Evolutionary conservation across 2,329 filamentous ascomycete genomes (phyloP).

Genomic region (Dactylonectria estremocensis): DNA sequence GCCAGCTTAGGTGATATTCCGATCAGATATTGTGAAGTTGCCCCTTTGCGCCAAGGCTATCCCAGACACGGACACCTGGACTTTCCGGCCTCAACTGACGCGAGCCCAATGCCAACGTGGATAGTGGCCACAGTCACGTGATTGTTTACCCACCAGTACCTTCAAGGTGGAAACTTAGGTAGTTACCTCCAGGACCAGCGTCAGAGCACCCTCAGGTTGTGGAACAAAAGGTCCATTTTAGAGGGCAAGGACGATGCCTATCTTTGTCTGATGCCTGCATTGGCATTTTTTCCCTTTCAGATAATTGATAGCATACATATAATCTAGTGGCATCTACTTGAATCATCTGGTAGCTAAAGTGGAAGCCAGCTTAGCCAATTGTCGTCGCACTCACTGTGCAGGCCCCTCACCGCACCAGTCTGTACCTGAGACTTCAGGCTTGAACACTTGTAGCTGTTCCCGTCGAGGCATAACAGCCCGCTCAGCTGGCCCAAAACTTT

Average conservation of each 20-base stretch:
- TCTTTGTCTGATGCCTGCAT: background rate
- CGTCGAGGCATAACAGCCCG: conserved; percentile 36
- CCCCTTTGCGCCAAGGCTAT: conserved; percentile 47
- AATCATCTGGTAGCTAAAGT: background rate
- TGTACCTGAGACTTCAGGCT: conserved; percentile 56
- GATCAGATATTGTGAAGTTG: conserved; percentile 37
- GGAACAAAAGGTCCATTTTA: background rate
- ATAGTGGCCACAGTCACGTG: conserved; percentile 27
- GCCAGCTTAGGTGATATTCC: conserved; percentile 29
- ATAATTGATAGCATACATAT: background rate
- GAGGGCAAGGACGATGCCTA: too few relatives aligned
- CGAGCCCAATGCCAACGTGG: conserved; percentile 43
- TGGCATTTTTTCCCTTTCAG: background rate
- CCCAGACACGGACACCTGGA: conserved; percentile 52
- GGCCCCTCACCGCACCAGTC: conserved; percentile 15
- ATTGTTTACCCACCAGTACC: conserved; percentile 30
- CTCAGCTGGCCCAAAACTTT: conserved; percentile 50
- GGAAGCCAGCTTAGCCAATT: conserved; percentile 8
- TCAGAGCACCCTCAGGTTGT: background rate
- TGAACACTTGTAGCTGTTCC: conserved; percentile 36
- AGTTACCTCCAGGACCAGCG: background rate
- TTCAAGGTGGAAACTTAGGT: background rate
- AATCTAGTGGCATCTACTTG: background rate
- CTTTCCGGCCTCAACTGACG: conserved; percentile 34
- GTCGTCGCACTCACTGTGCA: conserved; percentile 6